A percentile compares a stretch with the other conserved stretches of the same genome.
Conservation (phyloP, 2,329 filamentous ascomycete genomes). For the Scedosporium minutisporum region DNA sequence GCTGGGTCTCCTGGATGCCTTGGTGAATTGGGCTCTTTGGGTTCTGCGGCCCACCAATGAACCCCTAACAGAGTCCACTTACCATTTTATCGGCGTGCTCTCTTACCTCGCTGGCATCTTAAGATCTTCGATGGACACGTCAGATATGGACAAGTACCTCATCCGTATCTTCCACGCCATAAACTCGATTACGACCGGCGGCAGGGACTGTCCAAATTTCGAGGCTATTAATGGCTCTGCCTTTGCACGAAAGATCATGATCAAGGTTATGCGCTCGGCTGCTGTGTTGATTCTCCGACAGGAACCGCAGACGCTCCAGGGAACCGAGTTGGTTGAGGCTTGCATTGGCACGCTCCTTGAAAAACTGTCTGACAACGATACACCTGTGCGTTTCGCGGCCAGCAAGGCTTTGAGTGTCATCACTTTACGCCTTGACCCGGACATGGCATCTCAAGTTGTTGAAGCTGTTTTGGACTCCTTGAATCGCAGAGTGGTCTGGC, state of each 20-base stretch:
- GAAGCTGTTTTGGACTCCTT: constrained; percentile 72
- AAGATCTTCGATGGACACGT: constrained; percentile 58
- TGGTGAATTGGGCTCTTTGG: constrained; percentile 62
- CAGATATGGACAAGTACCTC: constrained; percentile 62
- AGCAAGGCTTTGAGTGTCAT: constrained; percentile 89
- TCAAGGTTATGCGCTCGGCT: constrained; percentile 76
- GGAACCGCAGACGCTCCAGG: constrained; percentile 27
- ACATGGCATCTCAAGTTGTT: constrained; percentile 79
- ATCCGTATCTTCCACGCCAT: constrained; percentile 55
- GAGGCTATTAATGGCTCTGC: constrained; percentile 59
- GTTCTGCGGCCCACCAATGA: constrained; percentile 38
- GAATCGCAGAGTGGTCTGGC: constrained; percentile 47
- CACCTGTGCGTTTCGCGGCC: constrained; percentile 78
- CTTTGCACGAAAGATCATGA: constrained; percentile 67
- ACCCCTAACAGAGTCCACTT: constrained; percentile 39
- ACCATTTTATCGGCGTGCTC: constrained; percentile 69
- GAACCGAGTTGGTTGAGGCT: constrained; percentile 59
- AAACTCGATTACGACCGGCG: constrained; percentile 42
- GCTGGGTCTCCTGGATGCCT: constrained; percentile 55
- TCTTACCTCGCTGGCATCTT: constrained; percentile 71
- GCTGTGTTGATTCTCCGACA: constrained; percentile 55
- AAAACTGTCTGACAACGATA: constrained; percentile 75
- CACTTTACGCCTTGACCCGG: constrained; percentile 65
- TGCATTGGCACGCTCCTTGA: constrained; percentile 75
- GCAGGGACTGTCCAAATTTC: constrained; percentile 34